phyloP scores from a whole-genome alignment of 2,329 filamentous ascomycete genomes.

The Coniochaeta pulveracea region DNA sequence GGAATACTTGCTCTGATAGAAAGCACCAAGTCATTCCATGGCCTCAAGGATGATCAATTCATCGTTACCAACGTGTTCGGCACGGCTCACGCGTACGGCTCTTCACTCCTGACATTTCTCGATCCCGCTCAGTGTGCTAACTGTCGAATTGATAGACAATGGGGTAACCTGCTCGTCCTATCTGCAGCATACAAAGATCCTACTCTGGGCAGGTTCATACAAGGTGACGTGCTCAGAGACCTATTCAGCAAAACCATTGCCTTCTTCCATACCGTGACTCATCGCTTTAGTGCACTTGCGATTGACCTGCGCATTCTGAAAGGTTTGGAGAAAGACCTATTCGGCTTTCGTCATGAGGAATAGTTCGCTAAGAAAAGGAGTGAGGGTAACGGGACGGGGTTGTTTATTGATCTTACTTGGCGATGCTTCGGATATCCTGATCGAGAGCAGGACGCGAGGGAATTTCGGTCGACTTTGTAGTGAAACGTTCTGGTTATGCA shows the following conservation, averaged over 20 bases:
- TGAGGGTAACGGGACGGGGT: too few relatives aligned
- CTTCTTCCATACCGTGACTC: slow-evolving; percentile 60
- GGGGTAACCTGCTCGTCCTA: slow-evolving; percentile 88
- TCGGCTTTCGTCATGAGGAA: slow-evolving; percentile 2
- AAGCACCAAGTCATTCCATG: slow-evolving; percentile 74
- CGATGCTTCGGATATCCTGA: too few relatives aligned
- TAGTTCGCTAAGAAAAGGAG: too few relatives aligned
- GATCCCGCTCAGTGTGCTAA: too few relatives aligned
- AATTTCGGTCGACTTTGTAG: too few relatives aligned
- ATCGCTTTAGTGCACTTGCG: slow-evolving; percentile 63
- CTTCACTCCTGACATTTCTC: too few relatives aligned
- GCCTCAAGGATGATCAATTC: slow-evolving; percentile 50
- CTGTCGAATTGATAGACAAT: too few relatives aligned
- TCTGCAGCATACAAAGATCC: slow-evolving; percentile 66
- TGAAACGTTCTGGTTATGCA: too few relatives aligned
- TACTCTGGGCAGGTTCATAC: slow-evolving; percentile 46
- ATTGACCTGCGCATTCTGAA: slow-evolving; percentile 67
- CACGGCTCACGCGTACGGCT: slow-evolving; percentile 89
- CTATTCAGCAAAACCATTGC: slow-evolving; percentile 64
- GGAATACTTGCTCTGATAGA: slow-evolving; percentile 68
- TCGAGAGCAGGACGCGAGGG: too few relatives aligned
- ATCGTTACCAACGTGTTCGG: slow-evolving; percentile 96
- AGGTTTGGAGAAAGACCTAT: slow-evolving; percentile 34
- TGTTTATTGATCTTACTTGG: too few relatives aligned
- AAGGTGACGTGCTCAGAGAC: slow-evolving; percentile 38